These are phyloP conservation scores for Grosmannia clavigera DNA, from an alignment of 2,329 filamentous ascomycete genomes.

Conservation along the genomic window DNA sequence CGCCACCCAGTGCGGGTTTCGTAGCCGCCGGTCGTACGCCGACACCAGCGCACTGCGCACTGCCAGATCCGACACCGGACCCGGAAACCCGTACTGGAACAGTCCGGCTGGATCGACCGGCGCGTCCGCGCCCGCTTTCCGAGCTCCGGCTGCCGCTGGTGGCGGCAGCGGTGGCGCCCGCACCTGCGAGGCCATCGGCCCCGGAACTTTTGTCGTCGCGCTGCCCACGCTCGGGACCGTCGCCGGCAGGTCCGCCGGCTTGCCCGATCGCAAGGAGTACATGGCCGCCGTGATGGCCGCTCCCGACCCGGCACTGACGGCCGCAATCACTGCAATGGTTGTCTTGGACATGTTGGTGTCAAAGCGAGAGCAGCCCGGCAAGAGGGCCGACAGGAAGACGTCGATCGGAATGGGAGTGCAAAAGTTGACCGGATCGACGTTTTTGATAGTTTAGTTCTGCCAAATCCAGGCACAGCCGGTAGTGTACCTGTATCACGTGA, in stretches of 20 bases:
- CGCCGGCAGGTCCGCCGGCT: conserved; percentile 26
- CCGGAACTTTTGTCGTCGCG: no score
- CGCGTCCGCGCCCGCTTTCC: conserved; percentile 25
- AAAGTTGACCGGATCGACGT: no score
- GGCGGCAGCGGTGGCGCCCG: conserved; percentile 25
- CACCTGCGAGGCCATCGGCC: no score
- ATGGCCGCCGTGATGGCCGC: conserved; percentile 61
- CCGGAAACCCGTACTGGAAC: conserved; percentile 84
- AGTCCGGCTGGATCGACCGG: conserved; percentile 64
- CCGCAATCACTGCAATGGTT: conserved; percentile 63
- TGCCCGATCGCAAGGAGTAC: conserved; percentile 43
- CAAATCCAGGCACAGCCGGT: no score
- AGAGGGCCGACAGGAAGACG: no score
- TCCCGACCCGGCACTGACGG: conserved; percentile 62
- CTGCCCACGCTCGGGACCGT: conserved; percentile 11
- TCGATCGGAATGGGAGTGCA: no score
- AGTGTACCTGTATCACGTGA: no score
- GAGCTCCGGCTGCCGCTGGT: neutral
- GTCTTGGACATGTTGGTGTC: conserved; percentile 56
- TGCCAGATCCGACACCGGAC: conserved; percentile 74
- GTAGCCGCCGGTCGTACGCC: conserved; percentile 76
- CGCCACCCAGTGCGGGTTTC: conserved; percentile 89
- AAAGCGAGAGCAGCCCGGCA: neutral
- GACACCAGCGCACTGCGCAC: conserved; percentile 67
- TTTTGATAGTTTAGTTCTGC: no score